Conservation (phyloP, 1,139 yeast species). For the Ogataea hybrid region DNA sequence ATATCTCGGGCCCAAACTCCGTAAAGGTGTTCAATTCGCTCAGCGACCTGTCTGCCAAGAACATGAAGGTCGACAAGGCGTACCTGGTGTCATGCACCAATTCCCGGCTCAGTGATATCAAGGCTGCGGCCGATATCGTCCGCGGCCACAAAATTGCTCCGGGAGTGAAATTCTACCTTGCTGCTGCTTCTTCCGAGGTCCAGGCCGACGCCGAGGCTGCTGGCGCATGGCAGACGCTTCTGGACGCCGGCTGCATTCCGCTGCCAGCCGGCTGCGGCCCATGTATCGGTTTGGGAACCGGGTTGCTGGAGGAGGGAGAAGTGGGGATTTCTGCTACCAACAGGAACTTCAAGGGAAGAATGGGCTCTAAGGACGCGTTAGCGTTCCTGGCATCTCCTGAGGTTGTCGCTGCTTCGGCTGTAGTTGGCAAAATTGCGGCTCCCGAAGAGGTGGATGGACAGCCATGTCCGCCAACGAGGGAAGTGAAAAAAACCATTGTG, state of each 20-base stretch:
- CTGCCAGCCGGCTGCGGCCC: constrained; percentile 99
- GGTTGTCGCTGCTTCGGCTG: constrained; percentile 97
- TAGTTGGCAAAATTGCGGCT: constrained; percentile 87
- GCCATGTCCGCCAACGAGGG: constrained; percentile 44
- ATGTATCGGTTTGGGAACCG: constrained; percentile 96
- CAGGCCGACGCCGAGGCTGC: constrained; percentile 86
- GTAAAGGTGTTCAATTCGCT: constrained; percentile 86
- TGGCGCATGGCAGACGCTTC: constrained; percentile 89
- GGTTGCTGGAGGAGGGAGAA: constrained; percentile 90
- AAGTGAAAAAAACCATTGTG: constrained; percentile 48
- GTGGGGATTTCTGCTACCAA: constrained; percentile 98
- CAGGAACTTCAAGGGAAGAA: constrained; percentile 97
- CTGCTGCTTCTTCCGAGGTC: constrained; percentile 94
- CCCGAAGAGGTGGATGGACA: constrained; percentile 79
- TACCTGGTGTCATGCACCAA: constrained; percentile 97
- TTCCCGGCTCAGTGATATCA: constrained; percentile 86
- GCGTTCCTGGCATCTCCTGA: constrained; percentile 98
- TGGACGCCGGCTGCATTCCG: constrained; percentile 93
- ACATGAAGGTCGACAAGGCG: constrained; percentile 86
- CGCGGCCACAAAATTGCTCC: constrained; percentile 78
- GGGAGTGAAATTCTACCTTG: constrained; percentile 92
- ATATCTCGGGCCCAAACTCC: constrained; percentile 94
- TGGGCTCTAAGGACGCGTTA: constrained; percentile 96
- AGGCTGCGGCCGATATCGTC: constrained; percentile 90
- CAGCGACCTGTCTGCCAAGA: constrained; percentile 65